Base-by-base conservation (phyloP, 2,329 filamentous ascomycete species). In the Lithohypha guttulata region DNA sequence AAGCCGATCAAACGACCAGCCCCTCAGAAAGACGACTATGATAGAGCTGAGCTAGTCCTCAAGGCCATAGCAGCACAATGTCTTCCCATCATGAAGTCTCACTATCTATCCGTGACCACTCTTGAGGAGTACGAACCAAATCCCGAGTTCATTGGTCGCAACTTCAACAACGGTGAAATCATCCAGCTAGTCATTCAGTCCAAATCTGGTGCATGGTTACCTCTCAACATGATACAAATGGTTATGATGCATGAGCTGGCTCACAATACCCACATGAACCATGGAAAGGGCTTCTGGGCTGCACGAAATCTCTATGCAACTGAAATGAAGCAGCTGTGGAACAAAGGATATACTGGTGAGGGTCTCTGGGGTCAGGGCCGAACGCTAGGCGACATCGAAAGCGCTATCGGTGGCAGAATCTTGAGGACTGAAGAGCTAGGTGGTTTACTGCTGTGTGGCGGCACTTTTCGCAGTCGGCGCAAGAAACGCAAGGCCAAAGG, bases 211-310 rank as follows among this genome's bases (percentile, higher is more conserved):
- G 50, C 58, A 42, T 93, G 85, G 85, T 65, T 93, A 15, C 81
- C 83, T 0, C 86, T 91, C 54, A 69, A 76, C 45, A 85, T 86
- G 54, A 82, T 93, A 11, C 83, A 91, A 60, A 89, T 91, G 82
- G 84, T 93, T 49, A 93, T 93, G 85, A 87, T 93, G 75, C 85
- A 93, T 57, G 84, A 91, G 54, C 66, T 93, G 20, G 84, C 84
- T 2, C 84, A 93, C 58, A 87, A 82, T 68, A 81, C 84, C 58
- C 80, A 93, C 56, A 93, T 93, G 86, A 93, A 93, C 57, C 85
- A 93, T 56, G 81, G 77, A 2, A 71, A 74, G 40, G 76, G 74
- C 2, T 93, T 93, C 53, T 93, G 85, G 84, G 71, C 73, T 7
- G 79, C 87, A 13, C 68, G 84, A 32, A 82, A 91, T 57, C 62